A percentile compares a stretch with the other conserved stretches of the same genome.
These are phyloP conservation scores for Beauveria sp. DNA, from an alignment of 2,329 filamentous ascomycete species.

Conservation along the genomic window DNA sequence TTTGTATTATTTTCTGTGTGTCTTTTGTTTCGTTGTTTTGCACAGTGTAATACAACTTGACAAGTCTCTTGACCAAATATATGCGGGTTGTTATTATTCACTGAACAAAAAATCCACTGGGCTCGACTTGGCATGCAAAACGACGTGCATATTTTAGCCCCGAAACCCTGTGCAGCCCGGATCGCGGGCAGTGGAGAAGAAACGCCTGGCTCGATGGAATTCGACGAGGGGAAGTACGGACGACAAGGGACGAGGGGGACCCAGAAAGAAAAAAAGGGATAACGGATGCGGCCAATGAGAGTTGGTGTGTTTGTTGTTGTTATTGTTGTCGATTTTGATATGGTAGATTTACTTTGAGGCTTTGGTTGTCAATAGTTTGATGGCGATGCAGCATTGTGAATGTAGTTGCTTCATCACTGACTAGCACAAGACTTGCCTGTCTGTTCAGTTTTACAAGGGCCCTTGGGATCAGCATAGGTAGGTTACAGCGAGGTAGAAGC, in stretches of 20 bases:
- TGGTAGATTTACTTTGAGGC: neutral
- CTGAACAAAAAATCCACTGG: neutral
- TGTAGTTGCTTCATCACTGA: too few species aligned
- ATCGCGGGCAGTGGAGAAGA: conserved; percentile 3
- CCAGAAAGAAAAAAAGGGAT: neutral
- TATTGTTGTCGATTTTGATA: neutral
- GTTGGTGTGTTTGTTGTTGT: neutral
- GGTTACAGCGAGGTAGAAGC: neutral
- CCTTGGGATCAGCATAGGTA: neutral
- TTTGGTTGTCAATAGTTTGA: neutral
- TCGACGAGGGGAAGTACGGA: conserved; percentile 1
- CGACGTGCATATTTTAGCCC: conserved; percentile 2
- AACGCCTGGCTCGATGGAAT: conserved; percentile 1
- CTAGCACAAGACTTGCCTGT: neutral
- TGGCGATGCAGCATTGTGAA: neutral
- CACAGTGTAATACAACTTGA: neutral
- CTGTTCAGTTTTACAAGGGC: neutral
- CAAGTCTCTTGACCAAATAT: neutral
- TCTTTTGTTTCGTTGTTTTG: too few species aligned
- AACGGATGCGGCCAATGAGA: neutral
- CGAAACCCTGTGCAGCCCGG: conserved; percentile 2
- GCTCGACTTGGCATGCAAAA: conserved; percentile 4
- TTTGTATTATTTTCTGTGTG: too few species aligned
- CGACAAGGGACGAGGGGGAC: neutral
- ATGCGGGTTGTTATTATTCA: neutral